Conservation (phyloP, 179 eudicot genomes). For the Beta macrorhiza region DNA sequence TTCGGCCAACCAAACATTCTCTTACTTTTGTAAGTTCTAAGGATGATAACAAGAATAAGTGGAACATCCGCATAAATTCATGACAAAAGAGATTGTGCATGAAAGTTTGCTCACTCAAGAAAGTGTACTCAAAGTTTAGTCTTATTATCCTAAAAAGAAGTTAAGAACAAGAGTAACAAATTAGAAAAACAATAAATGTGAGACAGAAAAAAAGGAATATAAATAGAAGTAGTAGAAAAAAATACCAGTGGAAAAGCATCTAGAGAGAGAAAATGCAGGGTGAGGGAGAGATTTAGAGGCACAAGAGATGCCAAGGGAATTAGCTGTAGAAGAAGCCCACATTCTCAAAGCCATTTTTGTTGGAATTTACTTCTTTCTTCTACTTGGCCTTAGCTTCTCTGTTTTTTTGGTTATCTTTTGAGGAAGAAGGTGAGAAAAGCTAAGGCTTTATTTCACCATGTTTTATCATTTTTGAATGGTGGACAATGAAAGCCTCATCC, state of each 20-base stretch:
- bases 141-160: too few species aligned
- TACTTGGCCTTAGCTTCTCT: not conserved
- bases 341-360: slow-evolving; percentile 77
- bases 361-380: not conserved
- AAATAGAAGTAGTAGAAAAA: not conserved
- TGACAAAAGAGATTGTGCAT: too few species aligned
- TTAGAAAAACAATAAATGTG: not conserved
- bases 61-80: too few species aligned
- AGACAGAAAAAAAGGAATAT: not conserved
- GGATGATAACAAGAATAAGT: too few species aligned
- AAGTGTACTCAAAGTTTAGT: too few species aligned
- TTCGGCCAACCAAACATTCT: too few species aligned
- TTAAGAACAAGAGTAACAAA: not conserved
- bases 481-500: slow-evolving; percentile 80
- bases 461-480: slow-evolving; percentile 80
- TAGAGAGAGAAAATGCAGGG: slow-evolving; percentile 71
- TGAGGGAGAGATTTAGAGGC: slow-evolving; percentile 49
- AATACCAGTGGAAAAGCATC: slow-evolving; percentile 87
- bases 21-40: too few species aligned
- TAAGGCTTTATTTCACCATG: slow-evolving; percentile 24
- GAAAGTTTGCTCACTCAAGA: too few species aligned
- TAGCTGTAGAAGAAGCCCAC: slow-evolving; percentile 98
- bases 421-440: slow-evolving; percentile 17
- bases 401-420: not conserved
- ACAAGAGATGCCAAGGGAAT: slow-evolving; percentile 65